Percentiles rank a stretch among this genome's conserved stretches.
Evolutionary conservation across 768 basidiomycete species (phyloP).

Genomic region (Clavaria fumosa): DNA sequence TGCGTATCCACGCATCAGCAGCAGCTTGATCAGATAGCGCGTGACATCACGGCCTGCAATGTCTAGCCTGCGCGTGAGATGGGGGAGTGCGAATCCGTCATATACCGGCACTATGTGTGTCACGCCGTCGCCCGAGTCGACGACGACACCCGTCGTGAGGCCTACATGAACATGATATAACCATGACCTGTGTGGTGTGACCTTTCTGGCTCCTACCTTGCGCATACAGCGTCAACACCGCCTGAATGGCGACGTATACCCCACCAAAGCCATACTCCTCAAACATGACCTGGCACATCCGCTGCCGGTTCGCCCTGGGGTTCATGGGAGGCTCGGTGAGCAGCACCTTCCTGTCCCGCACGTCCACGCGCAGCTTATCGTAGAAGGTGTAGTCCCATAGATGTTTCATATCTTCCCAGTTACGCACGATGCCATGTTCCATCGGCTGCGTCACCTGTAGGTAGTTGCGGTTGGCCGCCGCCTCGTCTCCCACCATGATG

Average conservation of each 20-base stretch:
- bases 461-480: conserved; percentile 84
- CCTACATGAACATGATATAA: conserved; percentile 30
- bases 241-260: conserved; percentile 97
- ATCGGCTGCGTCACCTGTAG: conserved; percentile 96
- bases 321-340: conserved; percentile 99
- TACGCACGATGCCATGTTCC: conserved; percentile 97
- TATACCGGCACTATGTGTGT: conserved; percentile 99
- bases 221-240: conserved; percentile 93
- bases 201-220: conserved; percentile 52
- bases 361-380: conserved; percentile 85
- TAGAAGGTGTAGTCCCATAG: conserved; percentile 98
- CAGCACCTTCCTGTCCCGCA: conserved; percentile 74
- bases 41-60: conserved; percentile 98
- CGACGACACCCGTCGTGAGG: conserved; percentile 94
- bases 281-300: conserved; percentile 98
- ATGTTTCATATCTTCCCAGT: conserved; percentile 99
- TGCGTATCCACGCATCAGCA: conserved; percentile 99
- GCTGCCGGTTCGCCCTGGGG: conserved; percentile 80
- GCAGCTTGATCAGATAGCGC: conserved; percentile 95
- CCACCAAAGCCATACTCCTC: conserved; percentile 95
- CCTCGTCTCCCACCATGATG: conserved; percentile 97
- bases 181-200: background rate
- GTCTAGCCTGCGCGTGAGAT: conserved; percentile 86
- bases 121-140: conserved; percentile 98
- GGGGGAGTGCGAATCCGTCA: conserved; percentile 90